Percentiles rank a stretch among this genome's conserved stretches.
Evolutionary conservation across 179 eudicot genomes (phyloP).

Genomic region (Amaranthus tricolor): DNA sequence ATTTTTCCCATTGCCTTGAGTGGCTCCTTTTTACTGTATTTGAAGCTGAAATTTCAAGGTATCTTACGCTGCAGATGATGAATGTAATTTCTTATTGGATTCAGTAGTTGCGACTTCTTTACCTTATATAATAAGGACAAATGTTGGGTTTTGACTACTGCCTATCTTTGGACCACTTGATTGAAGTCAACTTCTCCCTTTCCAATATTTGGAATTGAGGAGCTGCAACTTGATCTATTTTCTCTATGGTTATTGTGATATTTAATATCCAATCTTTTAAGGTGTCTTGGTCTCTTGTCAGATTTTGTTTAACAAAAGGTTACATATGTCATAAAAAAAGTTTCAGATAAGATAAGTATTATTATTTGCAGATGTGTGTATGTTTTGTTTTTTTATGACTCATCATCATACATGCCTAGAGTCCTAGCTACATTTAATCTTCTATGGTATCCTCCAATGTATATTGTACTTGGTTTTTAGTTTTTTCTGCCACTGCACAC

Average conservation of each 20-base stretch:
- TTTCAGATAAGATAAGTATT: no score
- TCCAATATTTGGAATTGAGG: neutral
- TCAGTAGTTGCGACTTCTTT: neutral
- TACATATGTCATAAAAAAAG: no score
- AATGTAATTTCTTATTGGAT: neutral
- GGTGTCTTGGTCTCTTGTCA: neutral
- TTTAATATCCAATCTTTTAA: neutral
- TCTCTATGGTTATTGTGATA: neutral
- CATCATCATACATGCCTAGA: no score
- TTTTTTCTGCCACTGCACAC: no score
- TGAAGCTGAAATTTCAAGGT: constrained; percentile 97
- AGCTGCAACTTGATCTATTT: neutral
- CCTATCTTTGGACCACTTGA: neutral
- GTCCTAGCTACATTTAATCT: no score
- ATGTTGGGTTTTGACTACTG: neutral
- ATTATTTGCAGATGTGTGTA: no score
- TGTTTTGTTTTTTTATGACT: no score
- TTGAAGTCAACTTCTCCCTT: neutral
- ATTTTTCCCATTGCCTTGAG: constrained; percentile 95
- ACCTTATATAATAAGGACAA: neutral
- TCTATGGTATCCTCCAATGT: no score
- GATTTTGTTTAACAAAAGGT: no score
- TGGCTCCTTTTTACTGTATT: constrained; percentile 99
- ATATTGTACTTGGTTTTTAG: no score
- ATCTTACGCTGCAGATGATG: constrained; percentile 11